Conservation (phyloP, 306 rosid genomes). For the Arachis hypogaea region DNA sequence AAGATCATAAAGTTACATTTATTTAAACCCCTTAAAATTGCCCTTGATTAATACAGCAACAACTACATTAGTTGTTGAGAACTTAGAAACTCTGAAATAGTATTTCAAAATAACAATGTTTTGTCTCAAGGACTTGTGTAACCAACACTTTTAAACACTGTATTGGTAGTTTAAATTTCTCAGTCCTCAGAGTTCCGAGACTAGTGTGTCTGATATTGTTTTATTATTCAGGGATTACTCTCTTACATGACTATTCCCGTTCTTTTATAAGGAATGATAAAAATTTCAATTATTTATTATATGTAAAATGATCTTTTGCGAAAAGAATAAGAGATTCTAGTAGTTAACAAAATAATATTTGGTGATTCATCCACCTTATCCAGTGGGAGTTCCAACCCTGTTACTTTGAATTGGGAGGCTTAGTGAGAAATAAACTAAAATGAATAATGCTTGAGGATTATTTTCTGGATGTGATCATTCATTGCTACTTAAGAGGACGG, state of each 20-base stretch:
- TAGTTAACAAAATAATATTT: background rate
- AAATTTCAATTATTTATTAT: background rate
- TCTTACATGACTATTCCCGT: background rate
- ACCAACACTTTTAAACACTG: too few relatives aligned
- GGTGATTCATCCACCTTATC: background rate
- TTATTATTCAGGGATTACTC: background rate
- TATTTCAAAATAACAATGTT: background rate
- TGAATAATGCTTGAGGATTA: background rate
- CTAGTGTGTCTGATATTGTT: background rate
- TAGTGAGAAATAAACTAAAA: constrained; percentile 14
- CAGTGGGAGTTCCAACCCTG: constrained; percentile 3
- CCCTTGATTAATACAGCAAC: background rate
- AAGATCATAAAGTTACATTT: background rate
- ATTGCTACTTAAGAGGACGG: constrained; percentile 6
- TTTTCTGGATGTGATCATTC: constrained; percentile 21
- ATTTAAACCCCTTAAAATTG: background rate
- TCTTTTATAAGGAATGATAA: background rate
- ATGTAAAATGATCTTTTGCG: background rate
- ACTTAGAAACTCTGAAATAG: background rate
- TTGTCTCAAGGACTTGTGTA: background rate
- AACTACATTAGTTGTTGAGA: background rate
- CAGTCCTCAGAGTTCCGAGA: background rate
- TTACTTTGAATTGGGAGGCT: background rate
- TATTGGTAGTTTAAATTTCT: background rate
- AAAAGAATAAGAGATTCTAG: constrained; percentile 11